Conservation (phyloP, 108 stramenopile genomes). For the Nannochloropsis granulata region DNA sequence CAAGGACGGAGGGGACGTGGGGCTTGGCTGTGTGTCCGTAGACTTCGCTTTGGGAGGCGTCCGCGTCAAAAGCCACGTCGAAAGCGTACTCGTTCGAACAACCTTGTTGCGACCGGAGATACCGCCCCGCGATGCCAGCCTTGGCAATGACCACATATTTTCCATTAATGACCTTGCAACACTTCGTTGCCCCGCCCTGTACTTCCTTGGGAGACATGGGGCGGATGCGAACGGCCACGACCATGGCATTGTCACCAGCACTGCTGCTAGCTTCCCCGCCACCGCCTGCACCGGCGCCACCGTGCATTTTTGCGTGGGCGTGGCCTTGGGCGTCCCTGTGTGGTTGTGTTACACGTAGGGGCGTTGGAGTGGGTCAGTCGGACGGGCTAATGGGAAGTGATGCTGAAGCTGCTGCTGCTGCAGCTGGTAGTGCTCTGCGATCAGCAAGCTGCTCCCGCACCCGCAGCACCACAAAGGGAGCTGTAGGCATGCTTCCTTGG, state of each 20-base stretch:
- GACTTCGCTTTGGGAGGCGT: slow-evolving; percentile 24
- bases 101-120: slow-evolving; percentile 32
- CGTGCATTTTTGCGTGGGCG: background rate
- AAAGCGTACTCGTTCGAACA: slow-evolving; percentile 35
- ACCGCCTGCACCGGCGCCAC: background rate
- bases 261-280: background rate
- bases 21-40: slow-evolving; percentile 34
- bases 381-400: no score
- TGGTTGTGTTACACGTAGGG: background rate
- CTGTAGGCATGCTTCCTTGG: no score
- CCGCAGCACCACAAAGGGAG: no score
- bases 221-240: slow-evolving; percentile 40
- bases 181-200: slow-evolving; percentile 22
- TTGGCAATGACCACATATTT: slow-evolving; percentile 32
- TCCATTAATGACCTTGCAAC: slow-evolving; percentile 31
- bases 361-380: no score
- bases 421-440: no score
- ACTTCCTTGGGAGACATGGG: slow-evolving; percentile 28
- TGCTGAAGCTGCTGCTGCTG: no score
- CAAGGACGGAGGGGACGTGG: slow-evolving; percentile 27
- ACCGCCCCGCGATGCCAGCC: slow-evolving; percentile 14
- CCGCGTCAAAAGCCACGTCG: slow-evolving; percentile 35
- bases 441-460: no score
- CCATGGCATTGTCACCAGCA: slow-evolving; percentile 1
- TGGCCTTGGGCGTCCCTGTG: background rate